Evolutionary conservation across 2,329 filamentous ascomycete species (phyloP).

Genomic region (Corynespora cassiicola): DNA sequence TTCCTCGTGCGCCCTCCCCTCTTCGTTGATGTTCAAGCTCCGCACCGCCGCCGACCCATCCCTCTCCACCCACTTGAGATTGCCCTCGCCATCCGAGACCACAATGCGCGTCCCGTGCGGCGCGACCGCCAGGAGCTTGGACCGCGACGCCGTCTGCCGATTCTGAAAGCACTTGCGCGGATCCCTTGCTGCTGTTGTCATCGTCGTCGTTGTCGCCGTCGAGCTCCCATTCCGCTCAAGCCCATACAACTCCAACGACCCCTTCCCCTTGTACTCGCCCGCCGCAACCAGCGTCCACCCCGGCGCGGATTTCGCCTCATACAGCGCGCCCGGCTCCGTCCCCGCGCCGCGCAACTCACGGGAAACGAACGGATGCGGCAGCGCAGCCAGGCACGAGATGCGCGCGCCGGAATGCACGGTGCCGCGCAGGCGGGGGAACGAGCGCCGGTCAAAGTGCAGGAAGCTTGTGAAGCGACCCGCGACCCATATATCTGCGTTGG

Average conservation of each 20-base stretch:
- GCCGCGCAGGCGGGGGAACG: slow-evolving; percentile 77
- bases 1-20: slow-evolving; percentile 9
- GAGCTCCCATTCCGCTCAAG: slow-evolving; percentile 48
- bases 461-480: slow-evolving; percentile 89
- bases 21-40: slow-evolving; percentile 63
- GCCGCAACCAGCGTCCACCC: slow-evolving; percentile 78
- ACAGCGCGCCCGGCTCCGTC: slow-evolving; percentile 62
- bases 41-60: slow-evolving; percentile 70
- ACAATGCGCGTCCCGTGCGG: slow-evolving; percentile 84
- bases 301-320: slow-evolving; percentile 58
- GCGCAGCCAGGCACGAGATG: slow-evolving; percentile 73
- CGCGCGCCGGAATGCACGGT: slow-evolving; percentile 85
- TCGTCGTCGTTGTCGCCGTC: slow-evolving; percentile 32
- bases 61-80: slow-evolving; percentile 88
- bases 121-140: slow-evolving; percentile 81
- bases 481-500: slow-evolving; percentile 85
- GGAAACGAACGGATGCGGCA: slow-evolving; percentile 72
- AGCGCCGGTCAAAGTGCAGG: slow-evolving; percentile 85
- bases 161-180: slow-evolving; percentile 64
- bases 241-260: slow-evolving; percentile 86
- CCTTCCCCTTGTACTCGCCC: slow-evolving; percentile 91
- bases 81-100: slow-evolving; percentile 82
- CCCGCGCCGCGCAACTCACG: slow-evolving; percentile 65
- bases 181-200: slow-evolving; percentile 30
- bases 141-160: slow-evolving; percentile 79